A percentile compares a stretch with the other conserved stretches of the same genome.
phyloP scores from a whole-genome alignment of 225 moss, liverwort and hornwort genomes.

The Antitrichia curtipendula region DNA sequence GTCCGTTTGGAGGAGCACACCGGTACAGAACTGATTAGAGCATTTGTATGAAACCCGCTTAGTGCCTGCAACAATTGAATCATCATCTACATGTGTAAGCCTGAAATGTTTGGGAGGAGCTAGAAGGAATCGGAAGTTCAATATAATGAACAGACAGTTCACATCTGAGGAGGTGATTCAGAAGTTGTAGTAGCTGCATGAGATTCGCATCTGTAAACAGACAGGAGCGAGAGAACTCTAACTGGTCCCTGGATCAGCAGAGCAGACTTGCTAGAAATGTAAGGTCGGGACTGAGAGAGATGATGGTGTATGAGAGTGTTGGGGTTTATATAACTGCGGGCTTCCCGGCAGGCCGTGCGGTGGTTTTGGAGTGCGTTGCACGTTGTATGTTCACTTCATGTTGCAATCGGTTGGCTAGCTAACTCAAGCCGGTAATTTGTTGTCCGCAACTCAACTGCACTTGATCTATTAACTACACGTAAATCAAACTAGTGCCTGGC shows the following conservation, averaged over 20 bases:
- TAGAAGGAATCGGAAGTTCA: background rate
- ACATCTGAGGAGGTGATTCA: background rate
- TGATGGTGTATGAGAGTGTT: background rate
- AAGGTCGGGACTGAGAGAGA: background rate
- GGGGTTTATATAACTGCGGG: background rate
- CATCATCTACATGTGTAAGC: background rate
- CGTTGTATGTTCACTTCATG: background rate
- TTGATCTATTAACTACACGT: no score
- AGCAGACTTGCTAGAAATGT: background rate
- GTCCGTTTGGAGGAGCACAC: slow-evolving; percentile 26
- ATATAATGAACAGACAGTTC: no score
- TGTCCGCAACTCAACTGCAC: background rate
- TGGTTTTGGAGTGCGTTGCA: background rate
- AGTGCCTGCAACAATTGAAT: no score
- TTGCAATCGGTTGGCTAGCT: no score
- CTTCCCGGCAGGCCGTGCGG: background rate
- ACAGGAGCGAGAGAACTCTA: background rate
- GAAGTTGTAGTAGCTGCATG: background rate
- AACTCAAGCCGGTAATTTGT: background rate
- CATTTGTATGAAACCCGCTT: background rate
- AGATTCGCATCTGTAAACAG: no score
- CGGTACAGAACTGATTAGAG: slow-evolving; percentile 18
- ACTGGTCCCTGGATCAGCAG: background rate
- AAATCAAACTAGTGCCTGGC: background rate
- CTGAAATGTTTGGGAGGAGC: background rate